A percentile compares a stretch with the other conserved stretches of the same genome.
These are phyloP conservation scores for Euclidium syriacum DNA, from an alignment of 345 rosid species.

Conservation along the genomic window DNA sequence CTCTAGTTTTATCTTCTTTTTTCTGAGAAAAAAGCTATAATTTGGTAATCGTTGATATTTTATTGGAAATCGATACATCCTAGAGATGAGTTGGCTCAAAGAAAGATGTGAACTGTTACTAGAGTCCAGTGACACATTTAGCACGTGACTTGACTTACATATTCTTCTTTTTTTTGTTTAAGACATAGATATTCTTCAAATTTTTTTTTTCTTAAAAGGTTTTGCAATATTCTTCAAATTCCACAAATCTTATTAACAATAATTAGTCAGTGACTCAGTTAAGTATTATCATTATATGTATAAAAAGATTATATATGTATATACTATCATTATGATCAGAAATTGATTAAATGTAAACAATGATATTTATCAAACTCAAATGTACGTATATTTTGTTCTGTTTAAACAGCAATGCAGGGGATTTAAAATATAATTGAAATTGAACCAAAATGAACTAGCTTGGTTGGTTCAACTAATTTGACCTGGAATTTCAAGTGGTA, in stretches of 20 bases:
- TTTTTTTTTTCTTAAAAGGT: too few relatives aligned
- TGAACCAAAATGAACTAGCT: slow-evolving; percentile 13
- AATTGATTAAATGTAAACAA: too few relatives aligned
- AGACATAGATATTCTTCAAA: too few relatives aligned
- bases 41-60: background rate
- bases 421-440: background rate
- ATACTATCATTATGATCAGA: too few relatives aligned
- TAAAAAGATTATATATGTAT: too few relatives aligned
- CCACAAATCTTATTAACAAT: background rate
- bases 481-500: slow-evolving; percentile 8
- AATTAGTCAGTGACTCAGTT: background rate
- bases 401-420: background rate
- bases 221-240: background rate
- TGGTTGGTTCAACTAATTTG: slow-evolving; percentile 23
- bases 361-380: background rate
- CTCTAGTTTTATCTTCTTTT: too few relatives aligned
- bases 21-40: too few relatives aligned
- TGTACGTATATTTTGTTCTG: background rate
- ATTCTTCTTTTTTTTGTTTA: background rate
- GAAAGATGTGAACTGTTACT: slow-evolving; percentile 8
- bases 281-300: background rate
- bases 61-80: background rate
- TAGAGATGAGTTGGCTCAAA: background rate
- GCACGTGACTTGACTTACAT: slow-evolving; percentile 8
- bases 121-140: slow-evolving; percentile 13